phyloP scores from a whole-genome alignment of 2,329 filamentous ascomycete genomes.

The Pseudocercospora vitis region DNA sequence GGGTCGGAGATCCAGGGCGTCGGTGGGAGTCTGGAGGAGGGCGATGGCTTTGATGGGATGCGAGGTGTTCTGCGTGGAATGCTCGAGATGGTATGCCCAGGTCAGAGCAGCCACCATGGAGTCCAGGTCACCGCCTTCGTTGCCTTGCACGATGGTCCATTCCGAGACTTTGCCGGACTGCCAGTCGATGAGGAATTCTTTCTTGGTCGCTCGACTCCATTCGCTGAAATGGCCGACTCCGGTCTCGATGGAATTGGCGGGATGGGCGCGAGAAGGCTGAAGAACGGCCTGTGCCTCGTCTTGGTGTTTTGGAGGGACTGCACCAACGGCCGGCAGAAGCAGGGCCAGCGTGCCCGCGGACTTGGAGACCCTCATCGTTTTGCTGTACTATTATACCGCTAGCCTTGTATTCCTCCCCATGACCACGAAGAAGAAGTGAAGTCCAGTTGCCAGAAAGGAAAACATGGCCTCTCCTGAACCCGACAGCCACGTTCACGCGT shows the following conservation, averaged over 20 bases:
- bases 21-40: constrained; percentile 48
- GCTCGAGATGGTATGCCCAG: constrained; percentile 51
- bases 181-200: constrained; percentile 50
- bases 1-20: constrained; percentile 49
- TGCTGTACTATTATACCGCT: too few species aligned
- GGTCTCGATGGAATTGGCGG: constrained; percentile 39
- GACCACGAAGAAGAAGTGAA: too few species aligned
- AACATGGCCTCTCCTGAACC: not conserved
- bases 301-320: not conserved
- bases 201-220: constrained; percentile 50
- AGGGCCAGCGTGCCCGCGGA: not conserved
- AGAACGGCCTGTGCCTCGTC: constrained; percentile 12
- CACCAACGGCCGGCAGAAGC: not conserved
- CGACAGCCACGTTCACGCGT: not conserved
- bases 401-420: too few species aligned
- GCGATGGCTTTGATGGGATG: constrained; percentile 49
- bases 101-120: constrained; percentile 48
- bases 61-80: constrained; percentile 46
- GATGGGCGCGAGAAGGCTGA: constrained; percentile 9
- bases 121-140: constrained; percentile 49
- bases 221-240: constrained; percentile 53
- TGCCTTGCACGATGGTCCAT: constrained; percentile 50
- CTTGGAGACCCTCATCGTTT: not conserved
- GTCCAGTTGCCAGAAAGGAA: too few species aligned
- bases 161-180: constrained; percentile 45